These are phyloP conservation scores for Schizochytrium sp. DNA, from an alignment of 108 stramenopile species.

Conservation along the genomic window DNA sequence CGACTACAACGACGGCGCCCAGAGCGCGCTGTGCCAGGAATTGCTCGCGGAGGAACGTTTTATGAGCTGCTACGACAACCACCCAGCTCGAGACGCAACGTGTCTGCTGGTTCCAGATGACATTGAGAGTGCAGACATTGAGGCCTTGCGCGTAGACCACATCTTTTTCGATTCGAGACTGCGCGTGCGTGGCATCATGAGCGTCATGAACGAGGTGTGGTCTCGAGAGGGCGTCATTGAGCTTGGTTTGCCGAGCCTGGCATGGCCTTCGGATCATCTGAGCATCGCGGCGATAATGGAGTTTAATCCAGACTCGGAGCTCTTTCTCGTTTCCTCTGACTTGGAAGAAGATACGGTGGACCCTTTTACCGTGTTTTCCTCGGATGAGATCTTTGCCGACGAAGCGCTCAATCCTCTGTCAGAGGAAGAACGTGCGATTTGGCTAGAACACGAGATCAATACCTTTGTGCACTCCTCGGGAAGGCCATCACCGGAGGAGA, in stretches of 20 bases:
- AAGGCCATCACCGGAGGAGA: background rate
- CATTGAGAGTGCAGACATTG: background rate
- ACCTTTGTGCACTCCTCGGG: background rate
- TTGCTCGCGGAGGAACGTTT: background rate
- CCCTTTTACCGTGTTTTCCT: background rate
- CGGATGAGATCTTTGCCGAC: background rate
- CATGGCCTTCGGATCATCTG: background rate
- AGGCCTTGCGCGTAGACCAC: background rate
- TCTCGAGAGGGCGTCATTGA: conserved; percentile 5
- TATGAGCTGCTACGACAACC: background rate
- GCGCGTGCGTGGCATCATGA: background rate
- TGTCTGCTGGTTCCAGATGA: background rate
- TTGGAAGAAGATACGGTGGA: background rate
- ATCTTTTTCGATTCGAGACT: background rate
- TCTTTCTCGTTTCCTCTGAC: background rate
- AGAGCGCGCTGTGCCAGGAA: background rate
- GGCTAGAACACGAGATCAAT: background rate
- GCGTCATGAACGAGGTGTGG: background rate
- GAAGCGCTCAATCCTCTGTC: background rate
- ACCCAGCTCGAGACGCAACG: background rate
- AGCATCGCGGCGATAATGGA: background rate
- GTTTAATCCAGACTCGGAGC: background rate
- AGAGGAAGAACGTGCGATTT: background rate
- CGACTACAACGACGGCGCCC: background rate
- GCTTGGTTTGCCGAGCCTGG: background rate